phyloP scores from a whole-genome alignment of 1,284 basidiomycete genomes.

The Leccinum laetum region DNA sequence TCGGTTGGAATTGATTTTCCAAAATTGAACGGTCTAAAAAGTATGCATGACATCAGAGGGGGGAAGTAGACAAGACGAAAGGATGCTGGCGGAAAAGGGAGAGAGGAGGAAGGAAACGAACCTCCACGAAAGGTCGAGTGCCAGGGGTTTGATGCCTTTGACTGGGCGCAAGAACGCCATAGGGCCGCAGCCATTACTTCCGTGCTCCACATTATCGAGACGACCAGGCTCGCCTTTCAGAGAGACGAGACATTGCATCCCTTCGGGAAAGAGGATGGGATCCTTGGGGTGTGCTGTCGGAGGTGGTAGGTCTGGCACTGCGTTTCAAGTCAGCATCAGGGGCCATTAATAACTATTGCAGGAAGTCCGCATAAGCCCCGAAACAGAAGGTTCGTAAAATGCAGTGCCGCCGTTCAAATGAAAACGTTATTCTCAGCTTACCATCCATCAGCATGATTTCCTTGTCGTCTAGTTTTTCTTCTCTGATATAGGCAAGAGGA shows the following conservation, averaged over 20 bases:
- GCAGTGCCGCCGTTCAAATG: conserved; percentile 11
- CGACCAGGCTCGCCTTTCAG: conserved; percentile 12
- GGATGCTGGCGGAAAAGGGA: background rate
- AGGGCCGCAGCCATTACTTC: conserved; percentile 10
- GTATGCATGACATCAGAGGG: conserved; percentile 5
- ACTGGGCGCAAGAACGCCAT: conserved; percentile 46
- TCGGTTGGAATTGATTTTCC: conserved; percentile 46
- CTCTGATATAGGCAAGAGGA: conserved; percentile 40
- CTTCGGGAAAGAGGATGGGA: conserved; percentile 35
- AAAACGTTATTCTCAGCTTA: conserved; percentile 27
- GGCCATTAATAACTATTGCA: conserved; percentile 21
- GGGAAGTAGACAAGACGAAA: background rate
- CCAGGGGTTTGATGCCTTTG: conserved; percentile 59
- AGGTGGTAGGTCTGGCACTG: conserved; percentile 53
- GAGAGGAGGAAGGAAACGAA: conserved; percentile 30
- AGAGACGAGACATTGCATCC: conserved; percentile 33
- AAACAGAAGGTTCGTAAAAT: conserved; percentile 9
- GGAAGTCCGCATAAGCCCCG: conserved; percentile 27
- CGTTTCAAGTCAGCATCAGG: conserved; percentile 21
- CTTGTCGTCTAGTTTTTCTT: conserved; percentile 55
- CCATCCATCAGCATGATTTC: conserved; percentile 53
- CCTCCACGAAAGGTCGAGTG: conserved; percentile 70
- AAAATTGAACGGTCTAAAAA: conserved; percentile 43
- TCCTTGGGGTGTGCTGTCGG: conserved; percentile 44
- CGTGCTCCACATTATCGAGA: background rate